phyloP scores from a whole-genome alignment of 768 basidiomycete genomes.

The Boletus fagicola region DNA sequence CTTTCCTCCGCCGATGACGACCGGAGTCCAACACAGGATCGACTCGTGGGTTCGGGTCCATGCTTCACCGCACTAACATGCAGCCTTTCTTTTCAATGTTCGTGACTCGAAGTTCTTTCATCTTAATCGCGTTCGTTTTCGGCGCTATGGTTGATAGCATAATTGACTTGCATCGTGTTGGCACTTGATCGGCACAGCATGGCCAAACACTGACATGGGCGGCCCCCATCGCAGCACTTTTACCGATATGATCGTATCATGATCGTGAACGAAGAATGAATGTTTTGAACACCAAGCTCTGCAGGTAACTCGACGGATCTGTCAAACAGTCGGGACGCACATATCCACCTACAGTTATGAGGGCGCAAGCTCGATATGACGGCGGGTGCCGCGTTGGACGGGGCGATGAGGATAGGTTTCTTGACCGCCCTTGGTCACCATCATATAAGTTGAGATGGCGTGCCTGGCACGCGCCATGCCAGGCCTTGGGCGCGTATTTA shows the following conservation, averaged over 20 bases:
- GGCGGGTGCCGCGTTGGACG: conserved; percentile 6
- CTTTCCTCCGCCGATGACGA: conserved; percentile 16
- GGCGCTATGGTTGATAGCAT: not conserved
- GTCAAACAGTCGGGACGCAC: not conserved
- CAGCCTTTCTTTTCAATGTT: not conserved
- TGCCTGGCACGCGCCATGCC: conserved; percentile 2
- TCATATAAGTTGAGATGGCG: not conserved
- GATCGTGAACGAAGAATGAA: not conserved
- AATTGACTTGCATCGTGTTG: not conserved
- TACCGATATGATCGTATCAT: conserved; percentile 8
- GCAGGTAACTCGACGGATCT: not conserved
- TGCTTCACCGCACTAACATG: conserved; percentile 2
- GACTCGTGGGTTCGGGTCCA: conserved; percentile 3
- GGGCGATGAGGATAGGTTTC: conserved; percentile 3
- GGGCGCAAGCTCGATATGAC: not conserved
- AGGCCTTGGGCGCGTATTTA: not conserved
- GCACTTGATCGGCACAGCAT: conserved; percentile 12
- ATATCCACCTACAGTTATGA: not conserved
- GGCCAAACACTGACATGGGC: conserved; percentile 6
- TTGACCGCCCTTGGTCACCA: not conserved
- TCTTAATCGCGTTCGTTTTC: not conserved
- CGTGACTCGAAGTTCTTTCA: conserved; percentile 1
- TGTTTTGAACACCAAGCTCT: conserved; percentile 3
- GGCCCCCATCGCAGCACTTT: not conserved
- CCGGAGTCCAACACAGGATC: not conserved